Evolutionary conservation across 805 yeast species (phyloP), one percentile per base, ranked within the genome.

Genomic region (Candida michaelii): DNA sequence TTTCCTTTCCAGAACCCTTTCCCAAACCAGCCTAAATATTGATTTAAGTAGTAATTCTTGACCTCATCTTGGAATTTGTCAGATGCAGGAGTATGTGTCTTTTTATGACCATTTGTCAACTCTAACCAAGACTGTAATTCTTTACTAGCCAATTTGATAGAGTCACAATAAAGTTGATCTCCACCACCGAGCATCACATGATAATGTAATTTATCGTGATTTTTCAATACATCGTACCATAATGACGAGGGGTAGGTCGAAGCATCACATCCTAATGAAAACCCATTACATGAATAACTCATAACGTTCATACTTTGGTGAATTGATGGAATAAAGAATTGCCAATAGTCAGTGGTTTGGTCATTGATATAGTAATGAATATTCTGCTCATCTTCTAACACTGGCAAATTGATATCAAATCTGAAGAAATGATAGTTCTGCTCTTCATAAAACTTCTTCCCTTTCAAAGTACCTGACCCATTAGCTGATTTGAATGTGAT

Each of bases 111-210:
- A 45, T 73, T 77, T 43, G 69, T 73, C 47, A 79, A 80, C 21
- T 69, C 56, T 21, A 79, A 60, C 96, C 97, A 89, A 23, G 77
- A 59, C 46, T 73, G 60, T 51, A 85, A 77, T 23, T 69, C 63
- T 36, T 73, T 56, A 12, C 83, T 79, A 15, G 77, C 70, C 15
- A 73, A 50, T 60, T 84, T 85, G 51, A 91, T 80, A 1, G 88
- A 73, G 63, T 91, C 99, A 40, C 90, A 81, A 60, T 91, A 91
- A 39, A 91, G 76, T 65, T 91, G 99, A 64, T 91, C 99, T 24
- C 99, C 99, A 40, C 98, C 98, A 21, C 98, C 98, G 21, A 93
- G 69, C 95, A 91, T 90, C 4, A 89, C 97, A 60, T 91, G 97
- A 63, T 88, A 88, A 30, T 73, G 68, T 5, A 61, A 52, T 13